Percentiles rank a stretch among this genome's conserved stretches.
phyloP scores from a whole-genome alignment of 495 filamentous ascomycete genomes.

The Penicillium lividum region DNA sequence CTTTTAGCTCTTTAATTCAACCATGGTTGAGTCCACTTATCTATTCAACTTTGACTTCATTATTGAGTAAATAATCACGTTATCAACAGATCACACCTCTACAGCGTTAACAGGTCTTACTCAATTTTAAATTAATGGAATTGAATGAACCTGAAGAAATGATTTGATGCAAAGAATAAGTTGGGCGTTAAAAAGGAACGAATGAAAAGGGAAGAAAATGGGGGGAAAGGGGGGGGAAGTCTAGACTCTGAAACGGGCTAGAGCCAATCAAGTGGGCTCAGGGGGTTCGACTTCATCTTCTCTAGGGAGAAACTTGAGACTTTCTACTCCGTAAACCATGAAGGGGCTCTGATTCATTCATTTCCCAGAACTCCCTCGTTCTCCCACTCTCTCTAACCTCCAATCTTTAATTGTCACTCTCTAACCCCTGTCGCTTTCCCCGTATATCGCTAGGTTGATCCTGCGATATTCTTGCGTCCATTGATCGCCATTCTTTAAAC shows the following conservation, averaged over 20 bases:
- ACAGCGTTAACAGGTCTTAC: too few species aligned
- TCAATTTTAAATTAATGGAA: neutral
- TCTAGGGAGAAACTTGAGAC: neutral
- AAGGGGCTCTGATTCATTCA: constrained; percentile 1
- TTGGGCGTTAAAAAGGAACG: neutral
- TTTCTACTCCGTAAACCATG: constrained; percentile 1
- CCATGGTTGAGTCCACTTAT: neutral
- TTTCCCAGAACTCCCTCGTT: constrained; percentile 2
- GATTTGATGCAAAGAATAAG: neutral
- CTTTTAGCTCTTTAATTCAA: neutral
- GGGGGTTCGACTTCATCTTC: constrained; percentile 3
- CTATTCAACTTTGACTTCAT: neutral
- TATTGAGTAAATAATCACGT: neutral
- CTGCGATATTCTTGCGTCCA: constrained; percentile 14
- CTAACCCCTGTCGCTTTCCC: constrained; percentile 6
- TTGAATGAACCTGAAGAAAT: neutral
- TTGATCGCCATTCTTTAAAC: neutral
- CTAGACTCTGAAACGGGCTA: constrained; percentile 26
- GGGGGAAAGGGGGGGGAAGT: constrained; percentile 1
- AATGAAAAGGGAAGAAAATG: neutral
- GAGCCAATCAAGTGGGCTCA: constrained; percentile 21
- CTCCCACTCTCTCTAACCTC: constrained; percentile 7
- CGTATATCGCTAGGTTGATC: constrained; percentile 32
- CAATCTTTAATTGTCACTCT: constrained; percentile 1
- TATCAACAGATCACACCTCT: too few species aligned